These are phyloP conservation scores for Cladosporium sp. DNA, from an alignment of 2,329 filamentous ascomycete species.

Conservation along the genomic window DNA sequence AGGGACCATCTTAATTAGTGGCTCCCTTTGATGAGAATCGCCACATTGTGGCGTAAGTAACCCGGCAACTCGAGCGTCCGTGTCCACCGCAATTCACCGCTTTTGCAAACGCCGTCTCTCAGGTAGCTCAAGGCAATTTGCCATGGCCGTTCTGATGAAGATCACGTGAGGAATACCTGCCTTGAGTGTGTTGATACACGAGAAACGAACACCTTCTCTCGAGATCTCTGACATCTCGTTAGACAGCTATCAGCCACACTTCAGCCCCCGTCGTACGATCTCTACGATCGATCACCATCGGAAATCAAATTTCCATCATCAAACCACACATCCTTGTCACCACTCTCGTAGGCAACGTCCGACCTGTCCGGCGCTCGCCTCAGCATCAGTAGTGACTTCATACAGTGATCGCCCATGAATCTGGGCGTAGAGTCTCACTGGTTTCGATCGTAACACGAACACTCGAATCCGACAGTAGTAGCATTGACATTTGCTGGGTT, in stretches of 20 bases:
- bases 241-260: background rate
- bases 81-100: slow-evolving; percentile 29
- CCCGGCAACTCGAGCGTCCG: slow-evolving; percentile 26
- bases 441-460: background rate
- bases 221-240: background rate
- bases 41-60: background rate
- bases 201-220: background rate
- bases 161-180: background rate
- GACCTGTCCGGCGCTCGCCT: slow-evolving; percentile 2
- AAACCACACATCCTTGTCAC: background rate
- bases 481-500: background rate
- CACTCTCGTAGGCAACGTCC: background rate
- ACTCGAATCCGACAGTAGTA: background rate
- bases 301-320: background rate
- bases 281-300: too few species aligned
- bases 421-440: background rate
- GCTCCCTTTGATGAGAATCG: background rate
- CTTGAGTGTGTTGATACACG: background rate
- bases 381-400: background rate
- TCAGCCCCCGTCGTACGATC: background rate
- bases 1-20: too few species aligned
- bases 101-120: background rate
- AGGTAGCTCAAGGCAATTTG: background rate
- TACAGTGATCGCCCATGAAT: background rate
- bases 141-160: background rate